Percentiles rank a stretch among this genome's conserved stretches.
Evolutionary conservation across 148 eudicot species (phyloP).

Genomic region (Rhododendron simsii): DNA sequence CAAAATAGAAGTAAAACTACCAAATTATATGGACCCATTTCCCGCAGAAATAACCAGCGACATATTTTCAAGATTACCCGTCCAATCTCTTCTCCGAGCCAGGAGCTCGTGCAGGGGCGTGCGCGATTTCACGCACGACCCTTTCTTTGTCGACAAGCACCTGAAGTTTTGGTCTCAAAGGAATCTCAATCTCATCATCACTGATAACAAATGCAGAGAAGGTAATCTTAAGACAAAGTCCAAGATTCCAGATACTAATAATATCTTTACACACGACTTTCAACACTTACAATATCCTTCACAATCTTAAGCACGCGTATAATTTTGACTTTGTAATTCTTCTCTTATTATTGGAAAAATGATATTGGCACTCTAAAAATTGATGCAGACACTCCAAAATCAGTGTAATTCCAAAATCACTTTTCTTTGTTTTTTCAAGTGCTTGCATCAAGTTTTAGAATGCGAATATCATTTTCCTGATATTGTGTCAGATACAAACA

Average conservation of each 20-base stretch:
- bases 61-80: neutral
- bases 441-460: too few relatives aligned
- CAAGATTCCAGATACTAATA: too few relatives aligned
- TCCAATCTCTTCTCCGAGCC: neutral
- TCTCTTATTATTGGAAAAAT: too few relatives aligned
- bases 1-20: neutral
- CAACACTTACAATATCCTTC: too few relatives aligned
- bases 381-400: too few relatives aligned
- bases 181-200: conserved; percentile 5
- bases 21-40: neutral
- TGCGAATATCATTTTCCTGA: too few relatives aligned
- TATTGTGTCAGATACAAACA: too few relatives aligned
- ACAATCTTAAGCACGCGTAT: neutral
- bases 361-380: too few relatives aligned
- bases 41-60: neutral
- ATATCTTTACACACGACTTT: too few relatives aligned
- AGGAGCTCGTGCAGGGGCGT: neutral
- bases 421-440: too few relatives aligned
- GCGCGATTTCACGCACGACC: neutral
- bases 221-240: neutral
- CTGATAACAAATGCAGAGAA: neutral
- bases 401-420: too few relatives aligned
- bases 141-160: neutral
- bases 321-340: neutral
- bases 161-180: neutral